These are phyloP conservation scores for Kalmanozyma brasiliensis DNA, from an alignment of 1,284 basidiomycete species.

Conservation along the genomic window DNA sequence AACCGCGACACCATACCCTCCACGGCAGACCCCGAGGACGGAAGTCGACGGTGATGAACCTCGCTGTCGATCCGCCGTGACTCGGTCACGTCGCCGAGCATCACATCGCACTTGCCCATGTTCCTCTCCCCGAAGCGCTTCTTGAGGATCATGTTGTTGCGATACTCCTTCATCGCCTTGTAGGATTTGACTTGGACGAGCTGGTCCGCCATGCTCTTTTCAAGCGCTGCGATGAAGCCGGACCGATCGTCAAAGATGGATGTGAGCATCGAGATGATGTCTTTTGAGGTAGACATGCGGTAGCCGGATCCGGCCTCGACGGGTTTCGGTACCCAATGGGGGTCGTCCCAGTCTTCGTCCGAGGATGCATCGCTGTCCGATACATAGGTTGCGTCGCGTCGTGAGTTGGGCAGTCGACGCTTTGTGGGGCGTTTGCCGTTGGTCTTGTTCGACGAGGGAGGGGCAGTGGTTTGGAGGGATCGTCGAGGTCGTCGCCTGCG, in stretches of 20 bases:
- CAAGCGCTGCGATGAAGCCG: constrained; percentile 62
- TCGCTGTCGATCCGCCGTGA: constrained; percentile 50
- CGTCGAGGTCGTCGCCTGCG: constrained; percentile 25
- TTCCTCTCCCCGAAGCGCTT: constrained; percentile 61
- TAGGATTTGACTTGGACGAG: constrained; percentile 60
- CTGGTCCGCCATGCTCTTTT: constrained; percentile 62
- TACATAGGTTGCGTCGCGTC: constrained; percentile 11
- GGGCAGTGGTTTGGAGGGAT: constrained; percentile 10
- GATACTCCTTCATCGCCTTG: constrained; percentile 56
- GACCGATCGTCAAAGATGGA: constrained; percentile 65
- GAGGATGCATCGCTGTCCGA: constrained; percentile 45
- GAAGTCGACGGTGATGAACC: constrained; percentile 29
- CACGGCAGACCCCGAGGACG: constrained; percentile 6
- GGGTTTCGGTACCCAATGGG: constrained; percentile 55
- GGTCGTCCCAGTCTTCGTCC: constrained; percentile 49
- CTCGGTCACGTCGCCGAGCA: constrained; percentile 62
- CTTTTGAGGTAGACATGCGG: constrained; percentile 56
- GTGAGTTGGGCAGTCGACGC: constrained; percentile 4
- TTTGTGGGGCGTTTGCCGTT: constrained; percentile 9
- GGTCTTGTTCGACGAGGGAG: neutral
- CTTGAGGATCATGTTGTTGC: constrained; percentile 65
- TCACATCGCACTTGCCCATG: constrained; percentile 65
- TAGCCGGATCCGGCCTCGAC: constrained; percentile 58
- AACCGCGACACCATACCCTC: constrained; percentile 42
- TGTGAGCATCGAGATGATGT: constrained; percentile 64